Conservation (phyloP, 345 rosid species). For the Linum tenue region DNA sequence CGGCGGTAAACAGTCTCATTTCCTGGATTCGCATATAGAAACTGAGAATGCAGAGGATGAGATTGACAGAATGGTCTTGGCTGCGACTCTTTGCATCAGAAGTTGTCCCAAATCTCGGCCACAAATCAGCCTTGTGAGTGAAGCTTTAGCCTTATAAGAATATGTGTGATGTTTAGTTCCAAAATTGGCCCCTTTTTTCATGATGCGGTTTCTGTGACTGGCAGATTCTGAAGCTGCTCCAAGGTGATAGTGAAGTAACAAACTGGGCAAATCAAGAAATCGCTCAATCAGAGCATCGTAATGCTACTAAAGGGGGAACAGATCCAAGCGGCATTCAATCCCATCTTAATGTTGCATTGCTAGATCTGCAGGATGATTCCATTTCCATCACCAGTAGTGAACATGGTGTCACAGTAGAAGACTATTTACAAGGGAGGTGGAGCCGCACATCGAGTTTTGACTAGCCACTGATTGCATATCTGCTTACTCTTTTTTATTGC, state of each 20-base stretch:
- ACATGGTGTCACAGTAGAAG: slow-evolving; percentile 50
- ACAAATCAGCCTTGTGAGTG: slow-evolving; percentile 56
- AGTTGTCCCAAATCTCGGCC: slow-evolving; percentile 56
- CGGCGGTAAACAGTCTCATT: slow-evolving; percentile 47
- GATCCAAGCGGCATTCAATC: slow-evolving; percentile 53
- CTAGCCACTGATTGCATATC: slow-evolving; percentile 14
- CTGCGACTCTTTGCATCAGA: slow-evolving; percentile 73
- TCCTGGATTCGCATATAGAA: slow-evolving; percentile 63
- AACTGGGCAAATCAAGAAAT: slow-evolving; percentile 62
- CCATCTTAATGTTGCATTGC: slow-evolving; percentile 73
- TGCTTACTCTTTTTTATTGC: background rate
- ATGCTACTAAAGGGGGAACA: slow-evolving; percentile 37
- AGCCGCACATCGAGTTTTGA: slow-evolving; percentile 73
- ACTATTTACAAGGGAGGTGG: slow-evolving; percentile 70
- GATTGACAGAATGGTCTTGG: slow-evolving; percentile 67
- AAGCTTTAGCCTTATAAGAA: background rate
- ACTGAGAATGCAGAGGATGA: slow-evolving; percentile 29
- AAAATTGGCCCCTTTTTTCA: background rate
- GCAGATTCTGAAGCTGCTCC: slow-evolving; percentile 73
- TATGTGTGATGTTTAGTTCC: background rate
- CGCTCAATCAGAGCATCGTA: slow-evolving; percentile 37
- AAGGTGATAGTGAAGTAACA: slow-evolving; percentile 62
- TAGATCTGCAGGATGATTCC: slow-evolving; percentile 69
- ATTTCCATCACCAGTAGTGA: slow-evolving; percentile 49
- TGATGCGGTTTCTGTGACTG: background rate